Base-by-base conservation (phyloP, 331 rosid species). In the Rosa hybrid region DNA sequence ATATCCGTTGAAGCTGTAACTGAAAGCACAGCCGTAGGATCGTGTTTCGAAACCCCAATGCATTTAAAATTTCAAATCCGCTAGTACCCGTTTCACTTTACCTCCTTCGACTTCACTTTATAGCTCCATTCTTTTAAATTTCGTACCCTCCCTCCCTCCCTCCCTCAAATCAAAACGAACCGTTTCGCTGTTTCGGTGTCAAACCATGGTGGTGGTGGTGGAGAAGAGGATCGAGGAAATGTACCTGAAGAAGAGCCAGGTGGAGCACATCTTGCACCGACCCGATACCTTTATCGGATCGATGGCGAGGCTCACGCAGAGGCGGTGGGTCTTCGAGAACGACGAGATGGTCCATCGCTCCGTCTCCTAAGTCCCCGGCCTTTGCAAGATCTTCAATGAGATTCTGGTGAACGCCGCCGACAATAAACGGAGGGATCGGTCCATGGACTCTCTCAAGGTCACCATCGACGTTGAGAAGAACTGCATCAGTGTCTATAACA, bases 271-370 rank as follows among this genome's bases (percentile, higher is more conserved):
- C 79, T 86, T 94, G 2, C 98, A 92, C 82, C 90, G 98, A 0
- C 98, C 98, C 0, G 98, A 94, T 65, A 94, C 98, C 70, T 94
- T 92, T 81, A 87, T 94, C 7, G 97, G 97, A 0, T 94, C 98
- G n/a, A 85, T 94, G 1, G 96, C 92, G 83, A 94, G 88, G 78
- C 96, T 92, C 90, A 87, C 94, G 4, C 93, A 90, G 11, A 78
- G 53, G 12, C 96, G 92, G 2, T 94, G 98, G 97, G 86, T 94
- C 17, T 92, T 83, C 84, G 91, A 94, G 48, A 78, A 86, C 81
- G 86, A 90, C 3, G 90, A 86, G 67, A 90, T 94, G 97, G 89
- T 89, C 0, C 51, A 89, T 56, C 97, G 97, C 2, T 8, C 90
- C 7, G 77, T 94, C 8, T 49, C 89, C 69, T 94, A 90, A 79